Evolutionary conservation across 2,329 filamentous ascomycete genomes (phyloP).

Genomic region (Colletotrichum limetticola): DNA sequence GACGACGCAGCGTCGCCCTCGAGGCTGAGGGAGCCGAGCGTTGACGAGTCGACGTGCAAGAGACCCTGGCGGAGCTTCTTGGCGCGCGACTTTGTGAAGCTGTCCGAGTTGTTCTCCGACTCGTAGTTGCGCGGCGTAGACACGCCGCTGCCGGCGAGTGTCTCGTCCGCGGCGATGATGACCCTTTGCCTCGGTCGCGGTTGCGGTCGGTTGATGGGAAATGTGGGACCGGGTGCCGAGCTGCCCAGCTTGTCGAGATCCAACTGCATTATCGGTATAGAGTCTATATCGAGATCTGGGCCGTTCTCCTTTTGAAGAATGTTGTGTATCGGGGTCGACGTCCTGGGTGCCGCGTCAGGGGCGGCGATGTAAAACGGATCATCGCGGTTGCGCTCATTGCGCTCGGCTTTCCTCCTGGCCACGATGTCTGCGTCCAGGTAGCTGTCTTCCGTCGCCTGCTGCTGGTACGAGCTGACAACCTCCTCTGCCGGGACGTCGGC

Average conservation of each 20-base stretch:
- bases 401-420: slow-evolving; percentile 79
- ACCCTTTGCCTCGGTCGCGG: slow-evolving; percentile 68
- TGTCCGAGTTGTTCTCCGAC: slow-evolving; percentile 63
- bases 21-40: slow-evolving; percentile 78
- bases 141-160: slow-evolving; percentile 64
- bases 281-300: slow-evolving; percentile 87
- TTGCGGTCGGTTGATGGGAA: slow-evolving; percentile 45
- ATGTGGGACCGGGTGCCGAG: slow-evolving; percentile 38
- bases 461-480: slow-evolving; percentile 65
- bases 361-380: slow-evolving; percentile 93
- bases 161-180: slow-evolving; percentile 79
- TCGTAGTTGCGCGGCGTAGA: slow-evolving; percentile 64
- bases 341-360: slow-evolving; percentile 63
- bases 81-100: slow-evolving; percentile 58
- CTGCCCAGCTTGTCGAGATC: slow-evolving; percentile 71
- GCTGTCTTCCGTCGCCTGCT: slow-evolving; percentile 69
- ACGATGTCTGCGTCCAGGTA: slow-evolving; percentile 79
- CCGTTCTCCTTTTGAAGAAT: slow-evolving; percentile 79
- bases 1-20: slow-evolving; percentile 59
- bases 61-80: slow-evolving; percentile 70
- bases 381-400: slow-evolving; percentile 84
- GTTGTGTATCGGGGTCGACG: slow-evolving; percentile 81
- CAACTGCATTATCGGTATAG: slow-evolving; percentile 95
- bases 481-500: slow-evolving; percentile 58
- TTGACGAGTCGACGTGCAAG: slow-evolving; percentile 88